phyloP scores from a whole-genome alignment of 139 green algal genomes.

The Pycnococcus provasolii region DNA sequence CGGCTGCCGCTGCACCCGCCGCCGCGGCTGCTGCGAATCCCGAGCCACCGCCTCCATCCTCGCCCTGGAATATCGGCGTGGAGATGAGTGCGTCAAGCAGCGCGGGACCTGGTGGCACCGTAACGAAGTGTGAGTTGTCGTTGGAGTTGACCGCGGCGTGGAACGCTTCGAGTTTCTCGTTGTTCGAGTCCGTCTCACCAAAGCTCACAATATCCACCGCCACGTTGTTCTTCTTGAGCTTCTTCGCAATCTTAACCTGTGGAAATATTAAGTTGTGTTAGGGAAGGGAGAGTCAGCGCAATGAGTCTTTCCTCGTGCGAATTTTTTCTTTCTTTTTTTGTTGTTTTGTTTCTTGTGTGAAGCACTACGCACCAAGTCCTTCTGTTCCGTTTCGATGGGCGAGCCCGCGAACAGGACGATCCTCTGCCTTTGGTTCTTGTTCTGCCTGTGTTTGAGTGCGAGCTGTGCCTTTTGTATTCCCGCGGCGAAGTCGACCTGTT shows the following conservation, averaged over 20 bases:
- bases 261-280: constrained; percentile 2
- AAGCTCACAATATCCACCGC: constrained; percentile 92
- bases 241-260: constrained; percentile 94
- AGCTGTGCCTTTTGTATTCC: constrained; percentile 93
- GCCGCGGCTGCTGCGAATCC: constrained; percentile 39
- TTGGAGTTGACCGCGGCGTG: constrained; percentile 82
- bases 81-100: constrained; percentile 57
- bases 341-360: neutral
- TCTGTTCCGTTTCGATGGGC: constrained; percentile 49
- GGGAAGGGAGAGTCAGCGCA: constrained; percentile 1
- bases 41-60: constrained; percentile 36
- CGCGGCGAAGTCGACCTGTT: constrained; percentile 54
- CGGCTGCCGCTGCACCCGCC: constrained; percentile 7
- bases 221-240: constrained; percentile 99
- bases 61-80: constrained; percentile 77
- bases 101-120: constrained; percentile 72
- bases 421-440: constrained; percentile 97
- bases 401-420: constrained; percentile 93
- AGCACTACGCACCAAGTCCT: neutral
- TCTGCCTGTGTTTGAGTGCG: constrained; percentile 95
- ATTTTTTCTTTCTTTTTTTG: neutral
- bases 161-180: constrained; percentile 88
- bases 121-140: constrained; percentile 85
- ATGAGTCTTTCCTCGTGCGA: neutral
- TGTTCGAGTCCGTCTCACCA: constrained; percentile 57